These are phyloP conservation scores for Nannochloropsis granulata DNA, from an alignment of 108 stramenopile genomes.

Conservation along the genomic window DNA sequence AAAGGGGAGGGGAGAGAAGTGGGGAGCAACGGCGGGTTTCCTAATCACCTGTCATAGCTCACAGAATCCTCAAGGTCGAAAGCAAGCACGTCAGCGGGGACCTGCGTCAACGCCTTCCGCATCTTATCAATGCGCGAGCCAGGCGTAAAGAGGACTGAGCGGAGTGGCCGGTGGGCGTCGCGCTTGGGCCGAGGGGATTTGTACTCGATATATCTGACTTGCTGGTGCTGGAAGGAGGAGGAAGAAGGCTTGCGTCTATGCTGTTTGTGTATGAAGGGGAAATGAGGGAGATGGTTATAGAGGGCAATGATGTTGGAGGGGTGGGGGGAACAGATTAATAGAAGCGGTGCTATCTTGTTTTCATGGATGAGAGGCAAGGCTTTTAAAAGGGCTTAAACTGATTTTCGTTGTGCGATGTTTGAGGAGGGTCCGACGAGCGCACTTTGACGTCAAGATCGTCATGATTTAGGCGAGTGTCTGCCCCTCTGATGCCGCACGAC, in stretches of 20 bases:
- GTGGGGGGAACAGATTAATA: neutral
- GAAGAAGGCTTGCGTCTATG: neutral
- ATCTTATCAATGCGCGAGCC: neutral
- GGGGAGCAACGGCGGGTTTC: neutral
- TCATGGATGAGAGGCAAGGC: neutral
- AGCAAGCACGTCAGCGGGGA: neutral
- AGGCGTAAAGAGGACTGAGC: neutral
- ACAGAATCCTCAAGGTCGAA: neutral
- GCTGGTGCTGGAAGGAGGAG: neutral
- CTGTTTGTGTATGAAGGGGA: neutral
- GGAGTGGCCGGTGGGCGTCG: neutral
- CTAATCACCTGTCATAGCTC: neutral
- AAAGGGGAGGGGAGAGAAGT: neutral
- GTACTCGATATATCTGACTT: neutral
- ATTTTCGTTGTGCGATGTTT: no score
- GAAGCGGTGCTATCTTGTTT: neutral
- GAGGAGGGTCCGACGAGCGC: no score
- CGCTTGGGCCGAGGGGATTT: neutral
- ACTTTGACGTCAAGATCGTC: no score
- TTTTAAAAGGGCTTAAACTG: no score
- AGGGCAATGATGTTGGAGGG: neutral
- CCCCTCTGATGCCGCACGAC: no score
- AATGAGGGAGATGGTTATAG: neutral
- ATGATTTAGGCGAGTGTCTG: no score
- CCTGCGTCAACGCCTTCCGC: neutral